Base-by-base conservation (phyloP, 2,329 filamentous ascomycete species). In the Ciborinia camelliae region DNA sequence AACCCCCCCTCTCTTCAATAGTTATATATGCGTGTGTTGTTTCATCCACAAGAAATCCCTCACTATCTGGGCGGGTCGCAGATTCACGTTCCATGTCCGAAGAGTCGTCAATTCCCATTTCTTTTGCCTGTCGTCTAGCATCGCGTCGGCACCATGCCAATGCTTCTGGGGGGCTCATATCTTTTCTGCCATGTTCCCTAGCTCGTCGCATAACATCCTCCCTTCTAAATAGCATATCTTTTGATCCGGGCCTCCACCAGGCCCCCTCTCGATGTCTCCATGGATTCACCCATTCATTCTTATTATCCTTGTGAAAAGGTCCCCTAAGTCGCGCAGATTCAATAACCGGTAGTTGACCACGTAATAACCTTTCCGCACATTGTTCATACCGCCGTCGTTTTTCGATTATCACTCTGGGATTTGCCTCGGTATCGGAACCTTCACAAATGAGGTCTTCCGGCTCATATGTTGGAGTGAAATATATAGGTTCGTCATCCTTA, bases 321-420 rank as follows among this genome's bases (percentile, higher is more conserved):
- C 88, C 89, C 66, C 77, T 81, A 3, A 91, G 77, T 7, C 77
- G 75, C 8, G 88, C 83, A 15, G 89, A 88, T 3, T 87, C 73
- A 3, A 92, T 79, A 30, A 82, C 71, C 0, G 88, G 81, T 2
- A 80, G 72, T 37, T 80, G 76, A 0, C 88, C 89, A 8, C 79
- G 76, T 45, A 90, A 76, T 69, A 83, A 90, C 41, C 81, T 79
- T 39, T 80, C 76, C 1, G 85, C 88, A 15, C 87, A 82, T 0
- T 79, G 75, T 73, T 90, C 86, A 65, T 87, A 86, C 66, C 84
- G 81, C 28, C 78, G 74, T 32, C 80, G 80, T 72, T 83, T 86
- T 15, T 83, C 80, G 3, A 79, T 74, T 39, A 77, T 77, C 4
- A 82, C 75, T 26, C 73, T 74, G 15, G 80, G 75, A 67, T 84